These are phyloP conservation scores for Phycomyces nitens DNA, from an alignment of 192 early-diverging fungal species.

Conservation along the genomic window DNA sequence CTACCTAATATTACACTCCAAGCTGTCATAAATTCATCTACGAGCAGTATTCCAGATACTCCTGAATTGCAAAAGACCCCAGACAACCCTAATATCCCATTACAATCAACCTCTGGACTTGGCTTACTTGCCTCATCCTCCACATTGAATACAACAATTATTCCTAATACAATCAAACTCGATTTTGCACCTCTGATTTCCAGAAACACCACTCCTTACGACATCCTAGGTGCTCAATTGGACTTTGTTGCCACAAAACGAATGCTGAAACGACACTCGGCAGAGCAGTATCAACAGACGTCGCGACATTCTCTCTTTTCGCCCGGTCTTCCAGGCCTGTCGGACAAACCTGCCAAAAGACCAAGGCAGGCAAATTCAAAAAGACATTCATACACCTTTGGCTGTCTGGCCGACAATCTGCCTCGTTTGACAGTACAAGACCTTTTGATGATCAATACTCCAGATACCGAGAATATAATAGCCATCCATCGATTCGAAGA, in stretches of 20 bases:
- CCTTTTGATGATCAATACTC: conserved; percentile 16
- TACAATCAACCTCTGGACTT: too few relatives aligned
- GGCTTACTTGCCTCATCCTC: background rate
- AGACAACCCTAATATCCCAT: too few relatives aligned
- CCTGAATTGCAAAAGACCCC: too few relatives aligned
- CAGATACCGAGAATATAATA: background rate
- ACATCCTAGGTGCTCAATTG: background rate
- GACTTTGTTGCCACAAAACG: background rate
- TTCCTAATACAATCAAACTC: background rate
- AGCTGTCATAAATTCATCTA: background rate
- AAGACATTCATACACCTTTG: conserved; percentile 45
- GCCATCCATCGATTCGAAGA: background rate
- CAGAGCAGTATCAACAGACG: background rate
- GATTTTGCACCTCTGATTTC: background rate
- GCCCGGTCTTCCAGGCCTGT: background rate
- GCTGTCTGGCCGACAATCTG: conserved; percentile 28
- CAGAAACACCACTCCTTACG: background rate
- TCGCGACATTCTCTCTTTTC: too few relatives aligned
- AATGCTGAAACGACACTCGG: conserved; percentile 1
- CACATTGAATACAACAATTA: background rate
- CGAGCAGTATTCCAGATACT: too few relatives aligned
- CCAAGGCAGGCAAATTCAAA: conserved; percentile 34
- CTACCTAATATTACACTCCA: background rate
- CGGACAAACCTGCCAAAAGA: conserved; percentile 25
- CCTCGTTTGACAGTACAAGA: conserved; percentile 31